Percentiles rank a stretch among this genome's conserved stretches.
Evolutionary conservation across 371 early-diverging fungal species (phyloP).

Genomic region (Batrachochytrium dendrobatidis): DNA sequence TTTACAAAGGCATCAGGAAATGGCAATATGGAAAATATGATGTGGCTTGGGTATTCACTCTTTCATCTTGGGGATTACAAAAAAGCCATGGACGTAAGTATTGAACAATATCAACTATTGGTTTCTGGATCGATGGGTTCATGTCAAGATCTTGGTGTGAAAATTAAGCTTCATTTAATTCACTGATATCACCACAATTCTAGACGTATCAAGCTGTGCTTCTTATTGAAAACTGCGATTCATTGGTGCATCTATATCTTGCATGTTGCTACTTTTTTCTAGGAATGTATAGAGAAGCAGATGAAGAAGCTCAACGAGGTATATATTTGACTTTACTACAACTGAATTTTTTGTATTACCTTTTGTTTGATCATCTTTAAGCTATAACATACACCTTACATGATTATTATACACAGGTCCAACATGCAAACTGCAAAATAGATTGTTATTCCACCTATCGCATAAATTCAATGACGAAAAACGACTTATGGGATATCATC

Average conservation of each 20-base stretch:
- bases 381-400: not conserved
- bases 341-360: no score
- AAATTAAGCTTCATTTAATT: no score
- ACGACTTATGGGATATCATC: slow-evolving; percentile 47
- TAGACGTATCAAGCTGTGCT: slow-evolving; percentile 33
- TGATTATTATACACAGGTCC: slow-evolving; percentile 27
- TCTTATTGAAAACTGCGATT: slow-evolving; percentile 29
- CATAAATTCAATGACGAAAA: slow-evolving; percentile 55
- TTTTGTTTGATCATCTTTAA: no score
- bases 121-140: no score
- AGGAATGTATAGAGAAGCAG: slow-evolving; percentile 49
- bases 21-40: slow-evolving; percentile 23
- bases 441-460: slow-evolving; percentile 46
- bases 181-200: no score
- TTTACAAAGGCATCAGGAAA: slow-evolving; percentile 40
- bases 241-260: slow-evolving; percentile 37
- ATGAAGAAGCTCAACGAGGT: slow-evolving; percentile 45
- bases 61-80: slow-evolving; percentile 47
- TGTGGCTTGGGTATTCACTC: slow-evolving; percentile 44
- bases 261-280: slow-evolving; percentile 46
- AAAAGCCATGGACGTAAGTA: slow-evolving; percentile 39
- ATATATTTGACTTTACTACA: not conserved
- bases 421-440: slow-evolving; percentile 46
- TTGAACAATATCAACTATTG: not conserved
- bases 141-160: no score